Evolutionary conservation across 495 filamentous ascomycete species (phyloP), one percentile per base, ranked within the genome.

Genomic region (Podospora bellae-mahoneyi): DNA sequence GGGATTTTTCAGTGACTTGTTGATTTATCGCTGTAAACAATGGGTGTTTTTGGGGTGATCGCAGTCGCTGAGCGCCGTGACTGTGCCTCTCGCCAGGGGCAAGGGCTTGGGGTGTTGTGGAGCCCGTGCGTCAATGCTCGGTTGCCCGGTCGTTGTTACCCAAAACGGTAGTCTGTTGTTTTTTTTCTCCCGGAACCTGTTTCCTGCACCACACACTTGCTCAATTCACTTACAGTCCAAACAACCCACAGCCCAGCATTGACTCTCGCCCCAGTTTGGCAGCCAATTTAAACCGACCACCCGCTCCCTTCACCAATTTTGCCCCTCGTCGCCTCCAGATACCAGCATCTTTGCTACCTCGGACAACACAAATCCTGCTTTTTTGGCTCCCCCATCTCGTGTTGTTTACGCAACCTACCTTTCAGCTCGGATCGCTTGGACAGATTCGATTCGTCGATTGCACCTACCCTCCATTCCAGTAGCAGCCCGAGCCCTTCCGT

Each of bases 71-170:
- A 56, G 54, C 54, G 64, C 20, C 68, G 64, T 70, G 61, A 65
- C 55, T 61, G 56, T 23, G 16, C 65, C 9, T 60, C 30, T 53
- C 57, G 60, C 63, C 55, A 48, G 69, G 64, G 64, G 10, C 44
- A 23, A 32, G 5, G 64, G 27, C 48, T 28, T 58, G 54, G 30
- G 48, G 44, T 67, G 56, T 61, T 71, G 56, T 71, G 69, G 66
- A 59, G 32, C 13, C 66, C 32, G n/a, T 39, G 61, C 62, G 56
- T 26, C 62, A 27, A 66, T 66, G 67, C 63, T 18, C 56, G 48
- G 75, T 77, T 76, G 74, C 76, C 73, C 53, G 64, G 74, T 60
- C 62, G 59, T 61, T 54, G 57, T 48, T 68, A 59, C 75, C 70
- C 60, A 70, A 74, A 66, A 26, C 19, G 70, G 74, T 66, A 76